Percentiles rank a stretch among this genome's conserved stretches.
Evolutionary conservation across 352 stramenopile species (phyloP).

Genomic region (Globisporangium apiculatum): DNA sequence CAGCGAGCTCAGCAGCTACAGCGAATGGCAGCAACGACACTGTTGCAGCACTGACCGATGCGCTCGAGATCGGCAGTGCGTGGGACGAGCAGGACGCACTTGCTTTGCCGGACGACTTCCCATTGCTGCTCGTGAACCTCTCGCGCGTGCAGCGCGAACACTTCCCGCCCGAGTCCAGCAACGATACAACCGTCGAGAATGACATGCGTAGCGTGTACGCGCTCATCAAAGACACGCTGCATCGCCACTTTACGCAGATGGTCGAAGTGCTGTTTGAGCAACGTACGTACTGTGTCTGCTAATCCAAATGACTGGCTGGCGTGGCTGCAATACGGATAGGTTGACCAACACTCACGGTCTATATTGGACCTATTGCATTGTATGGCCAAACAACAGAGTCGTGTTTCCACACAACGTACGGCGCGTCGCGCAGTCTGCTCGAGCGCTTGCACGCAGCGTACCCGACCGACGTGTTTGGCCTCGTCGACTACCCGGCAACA

Average conservation of each 20-base stretch:
- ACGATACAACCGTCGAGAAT: neutral
- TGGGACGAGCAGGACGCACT: conserved; percentile 32
- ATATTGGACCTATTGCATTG: no score
- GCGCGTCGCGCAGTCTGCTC: conserved; percentile 37
- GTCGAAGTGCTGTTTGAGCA: conserved; percentile 65
- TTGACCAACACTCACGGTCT: neutral
- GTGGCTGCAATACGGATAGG: neutral
- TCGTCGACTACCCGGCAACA: conserved; percentile 69
- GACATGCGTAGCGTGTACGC: conserved; percentile 34
- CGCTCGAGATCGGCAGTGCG: conserved; percentile 15
- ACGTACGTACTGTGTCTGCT: conserved; percentile 18
- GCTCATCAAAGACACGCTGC: conserved; percentile 41
- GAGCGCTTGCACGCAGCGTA: conserved; percentile 41
- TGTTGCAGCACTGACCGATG: neutral
- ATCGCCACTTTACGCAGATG: conserved; percentile 51
- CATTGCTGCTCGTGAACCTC: conserved; percentile 59
- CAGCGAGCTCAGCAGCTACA: neutral
- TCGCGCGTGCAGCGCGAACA: conserved; percentile 47
- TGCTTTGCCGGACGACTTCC: conserved; percentile 62
- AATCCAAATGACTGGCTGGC: no score
- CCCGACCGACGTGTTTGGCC: conserved; percentile 47
- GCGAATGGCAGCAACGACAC: neutral
- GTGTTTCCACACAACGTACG: conserved; percentile 71
- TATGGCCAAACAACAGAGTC: conserved; percentile 18
- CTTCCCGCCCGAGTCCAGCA: conserved; percentile 20